phyloP scores from a whole-genome alignment of 163 green algal genomes.

The Volvox carteri region DNA sequence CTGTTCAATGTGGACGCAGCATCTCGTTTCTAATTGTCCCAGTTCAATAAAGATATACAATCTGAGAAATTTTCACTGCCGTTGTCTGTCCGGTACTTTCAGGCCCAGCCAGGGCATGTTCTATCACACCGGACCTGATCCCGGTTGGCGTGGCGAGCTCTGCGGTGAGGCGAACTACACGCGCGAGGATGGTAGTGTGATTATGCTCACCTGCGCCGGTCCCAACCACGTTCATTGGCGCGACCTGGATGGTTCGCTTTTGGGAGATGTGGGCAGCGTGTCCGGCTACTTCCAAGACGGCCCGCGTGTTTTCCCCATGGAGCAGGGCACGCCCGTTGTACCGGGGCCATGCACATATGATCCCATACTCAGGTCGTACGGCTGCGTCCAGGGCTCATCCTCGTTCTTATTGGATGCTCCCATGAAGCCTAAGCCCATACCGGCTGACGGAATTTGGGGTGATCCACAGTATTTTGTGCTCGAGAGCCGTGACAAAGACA shows the following conservation, averaged over 20 bases:
- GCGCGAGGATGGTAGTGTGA: conserved; percentile 3
- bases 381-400: conserved; percentile 26
- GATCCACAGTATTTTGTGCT: conserved; percentile 74
- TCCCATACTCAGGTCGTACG: conserved; percentile 47
- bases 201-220: conserved; percentile 60
- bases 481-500: conserved; percentile 66
- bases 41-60: too few species aligned
- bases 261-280: not conserved
- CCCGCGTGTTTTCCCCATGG: conserved; percentile 54
- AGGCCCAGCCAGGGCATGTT: conserved; percentile 52
- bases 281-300: not conserved
- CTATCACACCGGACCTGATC: conserved; percentile 50
- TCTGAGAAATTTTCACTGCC: too few species aligned
- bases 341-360: conserved; percentile 66
- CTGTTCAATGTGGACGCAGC: too few species aligned
- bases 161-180: conserved; percentile 52
- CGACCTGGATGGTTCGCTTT: conserved; percentile 63
- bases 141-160: conserved; percentile 65
- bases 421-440: conserved; percentile 44
- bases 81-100: too few species aligned
- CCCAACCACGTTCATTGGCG: conserved; percentile 56
- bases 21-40: too few species aligned
- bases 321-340: conserved; percentile 63
- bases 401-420: conserved; percentile 36
- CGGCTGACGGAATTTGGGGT: conserved; percentile 57